Evolutionary conservation across 192 early-diverging fungal genomes (phyloP).

Genomic region (Coemansia sp.): DNA sequence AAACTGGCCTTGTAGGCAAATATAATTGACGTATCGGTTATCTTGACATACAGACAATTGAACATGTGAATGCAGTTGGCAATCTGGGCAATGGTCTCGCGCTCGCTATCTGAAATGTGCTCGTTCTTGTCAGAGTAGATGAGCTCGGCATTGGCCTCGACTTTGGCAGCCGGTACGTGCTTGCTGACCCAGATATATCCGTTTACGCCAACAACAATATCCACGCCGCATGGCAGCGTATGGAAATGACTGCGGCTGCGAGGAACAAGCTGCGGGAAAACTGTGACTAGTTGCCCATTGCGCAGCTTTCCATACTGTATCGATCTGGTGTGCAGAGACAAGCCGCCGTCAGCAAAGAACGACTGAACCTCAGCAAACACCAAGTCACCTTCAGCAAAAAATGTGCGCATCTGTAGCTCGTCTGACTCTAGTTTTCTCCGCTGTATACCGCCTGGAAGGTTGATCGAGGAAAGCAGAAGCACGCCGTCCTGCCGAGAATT

Average conservation of each 20-base stretch:
- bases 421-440: slow-evolving; percentile 94
- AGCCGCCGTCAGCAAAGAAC: slow-evolving; percentile 84
- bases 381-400: slow-evolving; percentile 93
- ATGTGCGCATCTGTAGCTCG: slow-evolving; percentile 94
- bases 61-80: slow-evolving; percentile 85
- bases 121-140: slow-evolving; percentile 91
- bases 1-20: slow-evolving; percentile 88
- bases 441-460: slow-evolving; percentile 96
- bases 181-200: slow-evolving; percentile 97
- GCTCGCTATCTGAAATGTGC: slow-evolving; percentile 68
- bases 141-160: slow-evolving; percentile 76
- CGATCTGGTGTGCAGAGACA: slow-evolving; percentile 86
- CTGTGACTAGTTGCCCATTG: slow-evolving; percentile 77
- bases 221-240: slow-evolving; percentile 85
- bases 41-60: slow-evolving; percentile 72
- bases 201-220: slow-evolving; percentile 92
- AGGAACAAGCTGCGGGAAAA: slow-evolving; percentile 86
- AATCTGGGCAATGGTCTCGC: slow-evolving; percentile 85
- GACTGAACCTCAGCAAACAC: slow-evolving; percentile 88
- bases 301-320: slow-evolving; percentile 87
- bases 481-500: slow-evolving; percentile 84
- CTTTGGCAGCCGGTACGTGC: slow-evolving; percentile 58
- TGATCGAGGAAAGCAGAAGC: slow-evolving; percentile 86
- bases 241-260: slow-evolving; percentile 96
- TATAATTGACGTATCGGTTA: slow-evolving; percentile 87